Percentiles rank a stretch among this genome's conserved stretches.
Evolutionary conservation across 2,329 filamentous ascomycete species (phyloP).

Genomic region (Berkeleyomyces rouxiae): DNA sequence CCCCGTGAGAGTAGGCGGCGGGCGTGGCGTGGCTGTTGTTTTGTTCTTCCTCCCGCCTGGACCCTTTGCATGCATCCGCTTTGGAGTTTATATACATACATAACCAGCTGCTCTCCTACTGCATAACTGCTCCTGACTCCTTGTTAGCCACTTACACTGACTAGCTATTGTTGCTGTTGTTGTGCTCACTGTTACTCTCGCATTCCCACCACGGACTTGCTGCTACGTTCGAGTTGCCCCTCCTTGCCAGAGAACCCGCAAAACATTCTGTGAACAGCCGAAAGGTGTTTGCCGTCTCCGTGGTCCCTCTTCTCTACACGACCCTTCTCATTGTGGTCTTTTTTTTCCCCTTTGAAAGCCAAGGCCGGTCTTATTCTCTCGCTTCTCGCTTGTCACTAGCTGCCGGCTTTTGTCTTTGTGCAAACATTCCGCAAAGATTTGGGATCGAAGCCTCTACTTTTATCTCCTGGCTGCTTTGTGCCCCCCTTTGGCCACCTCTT

Average conservation of each 20-base stretch:
- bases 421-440: neutral
- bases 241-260: neutral
- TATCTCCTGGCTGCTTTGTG: neutral
- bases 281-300: constrained; percentile 3
- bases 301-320: neutral
- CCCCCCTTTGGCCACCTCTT: neutral
- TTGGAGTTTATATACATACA: neutral
- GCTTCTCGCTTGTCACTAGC: neutral
- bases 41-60: neutral
- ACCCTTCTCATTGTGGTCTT: neutral
- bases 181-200: neutral
- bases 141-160: neutral
- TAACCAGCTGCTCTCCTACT: neutral
- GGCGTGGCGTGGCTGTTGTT: neutral
- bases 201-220: neutral
- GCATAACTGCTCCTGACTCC: neutral
- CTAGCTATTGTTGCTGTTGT: neutral
- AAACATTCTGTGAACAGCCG: constrained; percentile 8
- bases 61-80: neutral
- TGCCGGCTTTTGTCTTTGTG: neutral
- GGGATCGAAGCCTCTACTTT: neutral
- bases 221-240: neutral
- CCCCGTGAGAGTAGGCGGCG: neutral
- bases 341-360: neutral
- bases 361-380: neutral